These are phyloP conservation scores for Niebla homalea DNA, from an alignment of 495 filamentous ascomycete species.

Conservation along the genomic window DNA sequence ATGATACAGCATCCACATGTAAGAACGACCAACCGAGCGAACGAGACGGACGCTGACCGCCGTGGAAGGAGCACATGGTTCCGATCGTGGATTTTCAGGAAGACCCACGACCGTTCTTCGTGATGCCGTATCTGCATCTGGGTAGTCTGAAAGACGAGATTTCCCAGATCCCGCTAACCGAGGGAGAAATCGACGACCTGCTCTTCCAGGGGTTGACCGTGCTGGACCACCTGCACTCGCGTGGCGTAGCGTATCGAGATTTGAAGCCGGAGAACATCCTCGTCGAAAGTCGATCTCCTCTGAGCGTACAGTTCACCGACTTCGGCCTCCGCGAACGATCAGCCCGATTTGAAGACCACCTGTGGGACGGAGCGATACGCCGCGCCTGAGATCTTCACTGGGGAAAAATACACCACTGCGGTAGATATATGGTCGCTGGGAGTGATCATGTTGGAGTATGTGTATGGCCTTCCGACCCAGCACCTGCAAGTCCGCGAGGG, in stretches of 20 bases:
- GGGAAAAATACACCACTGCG: conserved; percentile 55
- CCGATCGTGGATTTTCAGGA: not conserved
- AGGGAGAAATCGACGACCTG: conserved; percentile 53
- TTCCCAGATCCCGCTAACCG: conserved; percentile 29
- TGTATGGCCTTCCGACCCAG: not conserved
- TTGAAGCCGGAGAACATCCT: conserved; percentile 81
- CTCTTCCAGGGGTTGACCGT: conserved; percentile 65
- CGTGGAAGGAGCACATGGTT: not conserved
- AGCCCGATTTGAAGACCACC: conserved; percentile 68
- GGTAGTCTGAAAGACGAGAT: not conserved
- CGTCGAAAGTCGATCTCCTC: conserved; percentile 19
- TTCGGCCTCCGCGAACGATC: conserved; percentile 70
- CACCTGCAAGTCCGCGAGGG: not conserved
- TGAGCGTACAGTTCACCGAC: conserved; percentile 54
- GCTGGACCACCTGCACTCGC: conserved; percentile 70
- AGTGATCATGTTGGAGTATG: conserved; percentile 35
- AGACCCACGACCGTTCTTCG: not conserved
- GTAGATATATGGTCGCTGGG: conserved; percentile 75
- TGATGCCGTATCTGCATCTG: conserved; percentile 4
- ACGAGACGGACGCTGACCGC: not conserved
- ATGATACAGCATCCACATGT: conserved; percentile 42
- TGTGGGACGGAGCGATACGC: conserved; percentile 62
- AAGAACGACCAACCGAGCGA: not conserved
- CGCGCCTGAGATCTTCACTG: conserved; percentile 61
- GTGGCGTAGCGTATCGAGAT: conserved; percentile 68